Conservation (phyloP, 805 yeast species). For the Ogataea trehaloabstinens region DNA sequence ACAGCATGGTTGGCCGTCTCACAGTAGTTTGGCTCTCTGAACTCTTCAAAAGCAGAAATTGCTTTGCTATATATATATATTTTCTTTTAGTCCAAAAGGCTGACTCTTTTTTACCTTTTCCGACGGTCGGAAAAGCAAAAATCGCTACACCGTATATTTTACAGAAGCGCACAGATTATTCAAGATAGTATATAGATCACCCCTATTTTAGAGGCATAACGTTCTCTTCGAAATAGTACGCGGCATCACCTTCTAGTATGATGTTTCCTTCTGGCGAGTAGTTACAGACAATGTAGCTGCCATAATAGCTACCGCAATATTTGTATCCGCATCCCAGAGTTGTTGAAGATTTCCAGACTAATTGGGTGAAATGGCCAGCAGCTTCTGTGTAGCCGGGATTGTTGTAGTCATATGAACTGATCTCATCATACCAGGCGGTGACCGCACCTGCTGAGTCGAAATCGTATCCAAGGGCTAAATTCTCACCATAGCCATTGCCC, state of each 20-base stretch:
- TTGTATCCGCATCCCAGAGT: slow-evolving; percentile 72
- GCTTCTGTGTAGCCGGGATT: slow-evolving; percentile 44
- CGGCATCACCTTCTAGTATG: slow-evolving; percentile 39
- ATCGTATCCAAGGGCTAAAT: slow-evolving; percentile 72
- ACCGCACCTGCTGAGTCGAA: slow-evolving; percentile 50
- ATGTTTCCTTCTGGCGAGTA: slow-evolving; percentile 74
- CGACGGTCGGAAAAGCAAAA: slow-evolving; percentile 10
- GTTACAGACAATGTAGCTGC: slow-evolving; percentile 69
- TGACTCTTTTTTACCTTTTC: slow-evolving; percentile 1
- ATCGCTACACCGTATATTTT: not conserved
- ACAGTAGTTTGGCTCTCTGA: too few relatives aligned
- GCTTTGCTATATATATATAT: too few relatives aligned
- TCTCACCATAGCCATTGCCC: slow-evolving; percentile 65
- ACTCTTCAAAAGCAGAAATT: not conserved
- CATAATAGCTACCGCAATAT: slow-evolving; percentile 44
- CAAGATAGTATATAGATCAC: too few relatives aligned
- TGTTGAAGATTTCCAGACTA: slow-evolving; percentile 66
- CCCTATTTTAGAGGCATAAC: slow-evolving; percentile 29
- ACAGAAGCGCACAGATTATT: too few relatives aligned
- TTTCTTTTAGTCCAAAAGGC: too few relatives aligned
- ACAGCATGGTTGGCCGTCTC: not conserved
- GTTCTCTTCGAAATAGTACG: slow-evolving; percentile 26
- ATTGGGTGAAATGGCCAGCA: slow-evolving; percentile 82
- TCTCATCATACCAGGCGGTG: slow-evolving; percentile 75
- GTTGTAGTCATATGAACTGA: slow-evolving; percentile 47